Conservation (phyloP, 106 monocot species). For the Dactylorhiza incarnata region DNA sequence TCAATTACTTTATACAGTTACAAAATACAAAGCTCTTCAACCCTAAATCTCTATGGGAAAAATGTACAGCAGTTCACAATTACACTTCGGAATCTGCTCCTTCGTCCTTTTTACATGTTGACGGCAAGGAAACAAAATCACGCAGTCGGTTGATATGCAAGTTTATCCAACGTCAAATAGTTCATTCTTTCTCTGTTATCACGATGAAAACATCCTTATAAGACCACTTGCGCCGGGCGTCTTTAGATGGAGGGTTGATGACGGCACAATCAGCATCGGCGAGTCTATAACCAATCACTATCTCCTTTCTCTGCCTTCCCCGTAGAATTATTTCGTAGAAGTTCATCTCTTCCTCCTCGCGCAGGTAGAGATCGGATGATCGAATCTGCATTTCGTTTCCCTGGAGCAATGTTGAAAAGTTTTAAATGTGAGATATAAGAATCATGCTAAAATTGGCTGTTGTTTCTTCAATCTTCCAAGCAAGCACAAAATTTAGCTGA, state of each 20-base stretch:
- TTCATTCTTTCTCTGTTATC: conserved; percentile 60
- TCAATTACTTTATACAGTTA: too few species aligned
- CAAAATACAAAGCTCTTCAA: too few species aligned
- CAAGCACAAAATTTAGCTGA: too few species aligned
- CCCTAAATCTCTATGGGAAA: too few species aligned
- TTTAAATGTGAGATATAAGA: neutral
- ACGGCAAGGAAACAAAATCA: too few species aligned
- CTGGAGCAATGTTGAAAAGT: conserved; percentile 15
- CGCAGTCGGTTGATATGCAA: too few species aligned
- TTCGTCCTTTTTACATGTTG: too few species aligned
- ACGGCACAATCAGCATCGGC: conserved; percentile 38
- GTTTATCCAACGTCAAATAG: neutral
- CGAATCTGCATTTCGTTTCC: conserved; percentile 69
- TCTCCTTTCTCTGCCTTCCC: conserved; percentile 53
- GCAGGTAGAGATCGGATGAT: conserved; percentile 50
- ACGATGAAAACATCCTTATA: conserved; percentile 57
- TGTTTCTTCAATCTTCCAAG: neutral
- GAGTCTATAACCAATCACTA: conserved; percentile 57
- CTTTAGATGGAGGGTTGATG: conserved; percentile 55
- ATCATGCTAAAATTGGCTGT: neutral
- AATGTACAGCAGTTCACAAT: too few species aligned
- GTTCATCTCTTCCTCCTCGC: conserved; percentile 48
- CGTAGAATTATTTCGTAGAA: conserved; percentile 56
- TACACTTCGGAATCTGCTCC: too few species aligned
- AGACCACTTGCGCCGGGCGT: conserved; percentile 33